Base-by-base conservation (phyloP, 257 asterid genomes). In the Petrea volubilis region DNA sequence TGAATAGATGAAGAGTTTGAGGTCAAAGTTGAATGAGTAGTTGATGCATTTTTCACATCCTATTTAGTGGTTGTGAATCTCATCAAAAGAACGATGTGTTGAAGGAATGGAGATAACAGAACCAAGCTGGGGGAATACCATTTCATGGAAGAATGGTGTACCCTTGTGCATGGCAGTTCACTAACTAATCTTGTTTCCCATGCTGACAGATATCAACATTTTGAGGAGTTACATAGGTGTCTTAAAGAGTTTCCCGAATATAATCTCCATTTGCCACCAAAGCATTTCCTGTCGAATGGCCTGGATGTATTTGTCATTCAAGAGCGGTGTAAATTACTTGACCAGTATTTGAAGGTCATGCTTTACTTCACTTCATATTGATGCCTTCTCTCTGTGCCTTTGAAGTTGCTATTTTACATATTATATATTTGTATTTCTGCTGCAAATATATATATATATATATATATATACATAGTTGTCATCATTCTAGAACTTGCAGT, bases 171-270 rank as follows among this genome's bases (percentile, higher is more conserved):
- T 72, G 61, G 66, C 55, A 29, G 59, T 24, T 41, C 38, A 70
- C 40, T 44, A 56, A 57, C 74, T 76, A 56, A 76, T 70, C 59
- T 57, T 71, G 21, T 73, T 73, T 74, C 65, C 61, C 64, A 56
- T 77, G 72, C 74, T 71, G 78, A 70, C 86, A 95, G 99, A 74
- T 95, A 81, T 81, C 92, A 86, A 64, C 98, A 95, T 79, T 95
- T 95, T 87, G 98, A 80, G 92, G 99, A 95, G 88, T 88, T 95
- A 74, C 98, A 95, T 77, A 83, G 94, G 86, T 96, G 90, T 66
- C 99, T 95, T 67, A 95, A 95, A 80, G 97, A 88, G 81, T 92
- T 86, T 74, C 84, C 85, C 0, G 98, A 88, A 74, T 95, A 95
- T 82, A 83, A 84, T 85, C 98, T 95, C 74, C 96, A 88, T 83